These are phyloP conservation scores for Melaleuca quinquenervia DNA, from an alignment of 345 rosid species.

Conservation along the genomic window DNA sequence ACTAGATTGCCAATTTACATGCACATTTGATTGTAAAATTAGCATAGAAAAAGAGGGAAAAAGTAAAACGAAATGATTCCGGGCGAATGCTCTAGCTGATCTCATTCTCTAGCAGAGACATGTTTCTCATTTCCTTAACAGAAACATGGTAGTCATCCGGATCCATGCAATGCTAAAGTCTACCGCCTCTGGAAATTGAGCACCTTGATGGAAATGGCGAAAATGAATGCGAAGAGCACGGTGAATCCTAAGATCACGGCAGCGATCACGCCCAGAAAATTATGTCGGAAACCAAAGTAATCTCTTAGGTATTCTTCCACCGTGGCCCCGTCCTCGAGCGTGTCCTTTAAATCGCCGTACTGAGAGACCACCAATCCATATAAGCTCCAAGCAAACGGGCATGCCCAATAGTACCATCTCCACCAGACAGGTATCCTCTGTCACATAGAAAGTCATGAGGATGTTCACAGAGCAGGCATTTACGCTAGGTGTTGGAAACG, in stretches of 20 bases:
- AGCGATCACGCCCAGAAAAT: conserved; percentile 18
- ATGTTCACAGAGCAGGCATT: neutral
- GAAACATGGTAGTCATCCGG: neutral
- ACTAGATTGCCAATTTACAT: neutral
- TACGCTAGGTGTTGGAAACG: neutral
- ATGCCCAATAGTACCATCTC: conserved; percentile 36
- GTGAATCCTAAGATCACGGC: conserved; percentile 10
- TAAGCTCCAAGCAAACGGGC: conserved; percentile 23
- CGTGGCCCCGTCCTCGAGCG: neutral
- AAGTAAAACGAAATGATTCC: too few species aligned
- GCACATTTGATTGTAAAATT: too few species aligned
- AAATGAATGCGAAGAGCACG: conserved; percentile 15
- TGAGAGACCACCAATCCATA: conserved; percentile 25
- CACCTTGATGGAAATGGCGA: conserved; percentile 6
- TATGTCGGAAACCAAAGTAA: conserved; percentile 13
- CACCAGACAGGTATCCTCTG: conserved; percentile 35
- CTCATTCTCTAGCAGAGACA: too few species aligned
- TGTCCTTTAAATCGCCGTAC: conserved; percentile 7
- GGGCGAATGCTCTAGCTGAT: too few species aligned
- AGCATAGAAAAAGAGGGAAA: too few species aligned
- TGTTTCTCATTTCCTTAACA: neutral
- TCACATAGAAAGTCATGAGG: neutral
- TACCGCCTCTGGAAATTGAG: conserved; percentile 24
- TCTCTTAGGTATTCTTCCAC: conserved; percentile 3
- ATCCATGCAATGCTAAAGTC: neutral